phyloP scores from a whole-genome alignment of 164 flowering plant genomes.

The Tinospora cordifolia region DNA sequence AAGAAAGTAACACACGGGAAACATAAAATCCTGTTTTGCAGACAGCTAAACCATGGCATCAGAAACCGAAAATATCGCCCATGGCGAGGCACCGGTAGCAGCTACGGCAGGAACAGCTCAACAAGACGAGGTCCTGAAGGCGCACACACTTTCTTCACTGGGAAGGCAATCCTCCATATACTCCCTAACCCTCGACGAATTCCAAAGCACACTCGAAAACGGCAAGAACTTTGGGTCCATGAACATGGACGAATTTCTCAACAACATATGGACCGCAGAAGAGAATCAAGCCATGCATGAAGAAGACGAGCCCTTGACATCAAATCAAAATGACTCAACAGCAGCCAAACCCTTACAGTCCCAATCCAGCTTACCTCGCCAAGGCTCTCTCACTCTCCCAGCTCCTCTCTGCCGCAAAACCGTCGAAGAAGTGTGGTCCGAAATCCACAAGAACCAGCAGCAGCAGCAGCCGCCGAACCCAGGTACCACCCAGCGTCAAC shows the following conservation, averaged over 20 bases:
- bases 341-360: conserved; percentile 11
- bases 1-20: background rate
- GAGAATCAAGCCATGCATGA: conserved; percentile 50
- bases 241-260: conserved; percentile 95
- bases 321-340: conserved; percentile 6
- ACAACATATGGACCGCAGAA: conserved; percentile 89
- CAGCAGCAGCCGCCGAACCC: conserved; percentile 22
- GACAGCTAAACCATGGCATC: conserved; percentile 22
- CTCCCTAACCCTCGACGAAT: conserved; percentile 85
- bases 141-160: conserved; percentile 26
- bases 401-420: conserved; percentile 68
- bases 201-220: conserved; percentile 62
- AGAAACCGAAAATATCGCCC: conserved; percentile 31
- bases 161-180: conserved; percentile 84
- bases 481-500: conserved; percentile 39
- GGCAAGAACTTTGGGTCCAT: conserved; percentile 90
- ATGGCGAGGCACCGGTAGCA: conserved; percentile 37
- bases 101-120: conserved; percentile 12
- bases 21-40: background rate
- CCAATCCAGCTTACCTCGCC: conserved; percentile 60
- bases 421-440: conserved; percentile 93
- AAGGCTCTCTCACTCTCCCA: conserved; percentile 68
- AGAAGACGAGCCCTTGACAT: background rate
- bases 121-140: conserved; percentile 16
- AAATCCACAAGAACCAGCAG: conserved; percentile 47